Percentiles rank a stretch among this genome's conserved stretches.
Evolutionary conservation across 805 yeast genomes (phyloP).

Genomic region (Debaryomyces castellii): DNA sequence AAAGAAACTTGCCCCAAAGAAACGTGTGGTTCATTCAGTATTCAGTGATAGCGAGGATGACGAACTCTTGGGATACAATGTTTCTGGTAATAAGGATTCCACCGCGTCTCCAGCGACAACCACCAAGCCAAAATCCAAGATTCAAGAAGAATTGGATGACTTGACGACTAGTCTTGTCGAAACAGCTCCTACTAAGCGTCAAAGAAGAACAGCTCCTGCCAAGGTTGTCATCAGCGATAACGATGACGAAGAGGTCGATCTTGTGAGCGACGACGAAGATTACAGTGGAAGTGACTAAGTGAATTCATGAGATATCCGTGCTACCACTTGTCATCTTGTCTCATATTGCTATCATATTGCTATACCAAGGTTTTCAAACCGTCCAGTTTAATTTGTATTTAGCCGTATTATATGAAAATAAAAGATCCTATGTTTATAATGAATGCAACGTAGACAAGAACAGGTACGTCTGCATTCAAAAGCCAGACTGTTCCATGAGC

Average conservation of each 20-base stretch:
- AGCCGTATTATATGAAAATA: not conserved
- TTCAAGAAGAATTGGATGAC: conserved; percentile 25
- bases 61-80: conserved; percentile 20
- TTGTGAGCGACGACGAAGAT: conserved; percentile 15
- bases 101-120: conserved; percentile 1
- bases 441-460: too few species aligned
- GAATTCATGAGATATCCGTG: too few species aligned
- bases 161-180: conserved; percentile 12
- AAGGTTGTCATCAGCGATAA: conserved; percentile 15
- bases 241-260: conserved; percentile 14
- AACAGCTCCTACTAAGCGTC: conserved; percentile 5
- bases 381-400: not conserved
- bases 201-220: conserved; percentile 1
- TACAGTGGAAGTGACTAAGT: conserved; percentile 13
- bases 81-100: not conserved
- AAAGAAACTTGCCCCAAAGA: conserved; percentile 5
- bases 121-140: conserved; percentile 2
- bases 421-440: too few species aligned
- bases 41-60: conserved; percentile 39
- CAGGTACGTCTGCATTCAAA: too few species aligned
- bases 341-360: not conserved
- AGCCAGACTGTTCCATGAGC: too few species aligned
- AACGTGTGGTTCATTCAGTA: conserved; percentile 4
- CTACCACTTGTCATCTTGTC: not conserved
- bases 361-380: not conserved